A percentile compares a stretch with the other conserved stretches of the same genome.
These are phyloP conservation scores for Ustulina deusta DNA, from an alignment of 2,329 filamentous ascomycete species.

Conservation along the genomic window DNA sequence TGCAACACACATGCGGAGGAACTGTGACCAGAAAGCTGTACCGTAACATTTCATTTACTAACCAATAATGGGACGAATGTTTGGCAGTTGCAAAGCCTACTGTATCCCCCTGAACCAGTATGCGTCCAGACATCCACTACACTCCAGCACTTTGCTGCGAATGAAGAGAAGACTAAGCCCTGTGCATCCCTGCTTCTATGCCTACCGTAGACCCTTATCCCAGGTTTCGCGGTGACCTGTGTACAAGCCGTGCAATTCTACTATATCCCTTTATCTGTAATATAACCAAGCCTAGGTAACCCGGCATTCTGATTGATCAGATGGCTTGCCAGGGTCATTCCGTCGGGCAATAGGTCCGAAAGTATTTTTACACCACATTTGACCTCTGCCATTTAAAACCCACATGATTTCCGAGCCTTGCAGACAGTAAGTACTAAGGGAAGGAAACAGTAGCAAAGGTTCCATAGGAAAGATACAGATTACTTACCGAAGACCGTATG, in stretches of 20 bases:
- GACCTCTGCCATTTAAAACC: constrained; percentile 20
- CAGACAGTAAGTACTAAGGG: not conserved
- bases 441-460: constrained; percentile 9
- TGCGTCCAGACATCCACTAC: constrained; percentile 4
- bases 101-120: not conserved
- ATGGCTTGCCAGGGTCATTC: constrained; percentile 38
- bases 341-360: constrained; percentile 42
- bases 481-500: not conserved
- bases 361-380: constrained; percentile 40
- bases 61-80: constrained; percentile 12
- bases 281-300: constrained; percentile 19
- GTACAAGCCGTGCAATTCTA: not conserved
- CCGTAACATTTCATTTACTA: constrained; percentile 16
- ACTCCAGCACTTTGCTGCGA: not conserved
- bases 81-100: not conserved
- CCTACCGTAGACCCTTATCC: constrained; percentile 7
- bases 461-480: constrained; percentile 2
- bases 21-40: constrained; percentile 8
- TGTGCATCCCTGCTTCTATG: constrained; percentile 19
- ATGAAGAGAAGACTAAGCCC: not conserved
- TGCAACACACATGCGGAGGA: constrained; percentile 13
- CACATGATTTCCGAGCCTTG: constrained; percentile 20
- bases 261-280: constrained; percentile 19
- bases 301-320: constrained; percentile 23
- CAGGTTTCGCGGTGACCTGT: not conserved